phyloP scores from a whole-genome alignment of 345 rosid species.

The Dimocarpus longan region DNA sequence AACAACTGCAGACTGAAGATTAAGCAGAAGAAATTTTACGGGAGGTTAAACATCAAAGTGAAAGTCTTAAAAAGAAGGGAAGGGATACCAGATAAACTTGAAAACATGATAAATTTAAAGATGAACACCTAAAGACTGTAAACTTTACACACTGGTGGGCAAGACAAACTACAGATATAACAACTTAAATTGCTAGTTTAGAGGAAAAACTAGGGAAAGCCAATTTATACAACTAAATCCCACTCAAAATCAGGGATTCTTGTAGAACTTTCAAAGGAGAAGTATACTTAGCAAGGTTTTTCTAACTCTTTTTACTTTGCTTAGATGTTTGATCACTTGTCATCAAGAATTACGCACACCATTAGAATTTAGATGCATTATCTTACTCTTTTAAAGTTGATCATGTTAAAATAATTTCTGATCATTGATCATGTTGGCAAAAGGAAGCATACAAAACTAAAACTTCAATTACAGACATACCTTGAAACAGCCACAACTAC shows the following conservation, averaged over 20 bases:
- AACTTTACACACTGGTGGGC: not conserved
- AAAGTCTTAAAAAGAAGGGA: not conserved
- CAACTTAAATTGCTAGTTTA: not conserved
- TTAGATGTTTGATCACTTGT: not conserved
- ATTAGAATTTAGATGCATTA: not conserved
- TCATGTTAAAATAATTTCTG: not conserved
- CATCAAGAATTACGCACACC: not conserved
- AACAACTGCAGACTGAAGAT: not conserved
- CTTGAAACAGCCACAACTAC: constrained; percentile 81
- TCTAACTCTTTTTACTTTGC: not conserved
- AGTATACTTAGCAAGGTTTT: not conserved
- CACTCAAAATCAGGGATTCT: not conserved
- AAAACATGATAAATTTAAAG: not conserved
- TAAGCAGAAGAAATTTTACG: not conserved
- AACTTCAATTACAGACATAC: constrained; percentile 26
- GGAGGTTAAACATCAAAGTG: not conserved
- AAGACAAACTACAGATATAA: not conserved
- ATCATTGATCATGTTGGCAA: not conserved
- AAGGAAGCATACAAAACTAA: not conserved
- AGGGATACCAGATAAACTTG: not conserved
- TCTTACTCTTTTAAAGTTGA: not conserved
- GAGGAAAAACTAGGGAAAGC: not conserved
- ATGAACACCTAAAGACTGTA: not conserved
- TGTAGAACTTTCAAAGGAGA: not conserved
- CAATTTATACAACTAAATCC: not conserved